A percentile compares a stretch with the other conserved stretches of the same genome.
phyloP scores from a whole-genome alignment of 1,139 yeast genomes.

The Neolecta irregularis region DNA sequence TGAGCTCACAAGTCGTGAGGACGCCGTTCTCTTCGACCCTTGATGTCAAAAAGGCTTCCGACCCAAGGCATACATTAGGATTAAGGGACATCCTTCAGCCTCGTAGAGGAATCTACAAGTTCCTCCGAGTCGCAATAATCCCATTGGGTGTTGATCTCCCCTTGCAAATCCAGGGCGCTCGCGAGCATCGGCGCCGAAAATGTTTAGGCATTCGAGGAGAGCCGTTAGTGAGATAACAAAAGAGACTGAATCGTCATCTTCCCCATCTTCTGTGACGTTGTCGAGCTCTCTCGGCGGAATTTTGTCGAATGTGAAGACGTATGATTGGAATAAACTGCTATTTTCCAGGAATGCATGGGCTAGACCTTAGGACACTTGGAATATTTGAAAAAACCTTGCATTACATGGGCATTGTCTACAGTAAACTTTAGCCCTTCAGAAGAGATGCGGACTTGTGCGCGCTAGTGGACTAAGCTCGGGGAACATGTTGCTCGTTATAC shows the following conservation, averaged over 20 bases:
- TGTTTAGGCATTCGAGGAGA: conserved; percentile 16
- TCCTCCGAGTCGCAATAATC: conserved; percentile 11
- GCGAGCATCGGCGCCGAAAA: conserved; percentile 11
- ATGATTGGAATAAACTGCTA: conserved; percentile 2
- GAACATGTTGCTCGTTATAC: too few species aligned
- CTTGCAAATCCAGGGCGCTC: conserved; percentile 6
- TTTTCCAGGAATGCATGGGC: conserved; percentile 1
- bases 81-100: conserved; percentile 14
- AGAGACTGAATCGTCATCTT: conserved; percentile 5
- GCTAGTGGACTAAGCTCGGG: too few species aligned
- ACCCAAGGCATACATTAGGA: conserved; percentile 11
- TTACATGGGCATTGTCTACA: conserved; percentile 14
- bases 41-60: not conserved
- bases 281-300: conserved; percentile 9
- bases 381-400: conserved; percentile 11
- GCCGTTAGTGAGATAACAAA: conserved; percentile 15
- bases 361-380: not conserved
- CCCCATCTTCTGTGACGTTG: conserved; percentile 11
- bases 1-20: conserved; percentile 16
- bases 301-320: conserved; percentile 14
- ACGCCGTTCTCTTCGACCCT: conserved; percentile 16
- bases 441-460: conserved; percentile 14
- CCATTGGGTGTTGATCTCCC: conserved; percentile 1
- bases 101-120: conserved; percentile 12
- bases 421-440: conserved; percentile 15